Conservation (phyloP, 345 rosid genomes). For the Camelina laxa region DNA sequence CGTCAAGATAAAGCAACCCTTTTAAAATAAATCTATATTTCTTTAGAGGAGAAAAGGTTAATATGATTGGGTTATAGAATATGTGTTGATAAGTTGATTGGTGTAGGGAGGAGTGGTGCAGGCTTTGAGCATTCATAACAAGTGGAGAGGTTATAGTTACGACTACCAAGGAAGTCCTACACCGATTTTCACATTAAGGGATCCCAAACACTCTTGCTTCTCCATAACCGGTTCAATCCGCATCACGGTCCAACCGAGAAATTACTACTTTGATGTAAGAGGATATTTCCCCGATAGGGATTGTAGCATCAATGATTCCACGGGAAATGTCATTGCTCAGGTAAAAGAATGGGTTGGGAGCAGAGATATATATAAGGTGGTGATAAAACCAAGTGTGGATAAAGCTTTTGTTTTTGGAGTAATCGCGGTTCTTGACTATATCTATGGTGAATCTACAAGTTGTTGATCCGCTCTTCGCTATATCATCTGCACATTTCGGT, state of each 20-base stretch:
- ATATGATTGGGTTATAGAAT: slow-evolving; percentile 1
- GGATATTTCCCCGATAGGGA: slow-evolving; percentile 73
- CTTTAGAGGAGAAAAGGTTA: not conserved
- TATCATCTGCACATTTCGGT: not conserved
- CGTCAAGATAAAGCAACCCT: slow-evolving; percentile 23
- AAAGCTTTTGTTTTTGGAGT: slow-evolving; percentile 80
- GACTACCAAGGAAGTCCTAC: slow-evolving; percentile 68
- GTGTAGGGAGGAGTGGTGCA: slow-evolving; percentile 67
- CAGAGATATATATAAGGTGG: slow-evolving; percentile 70
- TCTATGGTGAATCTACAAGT: slow-evolving; percentile 75
- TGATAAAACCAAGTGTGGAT: slow-evolving; percentile 59
- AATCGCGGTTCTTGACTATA: slow-evolving; percentile 72
- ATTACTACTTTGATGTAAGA: slow-evolving; percentile 58
- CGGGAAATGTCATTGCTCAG: slow-evolving; percentile 60
- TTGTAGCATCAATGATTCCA: slow-evolving; percentile 59
- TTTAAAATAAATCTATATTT: not conserved
- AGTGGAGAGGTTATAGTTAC: slow-evolving; percentile 71
- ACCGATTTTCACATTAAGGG: slow-evolving; percentile 69
- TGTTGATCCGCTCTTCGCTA: slow-evolving; percentile 41
- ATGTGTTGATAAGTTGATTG: slow-evolving; percentile 15
- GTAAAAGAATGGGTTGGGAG: slow-evolving; percentile 54
- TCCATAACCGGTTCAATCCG: slow-evolving; percentile 49
- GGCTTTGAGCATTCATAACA: slow-evolving; percentile 67
- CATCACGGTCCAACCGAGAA: slow-evolving; percentile 49
- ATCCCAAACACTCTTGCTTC: slow-evolving; percentile 58